A percentile compares a stretch with the other conserved stretches of the same genome.
Conservation (phyloP, 2,329 filamentous ascomycete species). For the Emergomyces pasteurianus region DNA sequence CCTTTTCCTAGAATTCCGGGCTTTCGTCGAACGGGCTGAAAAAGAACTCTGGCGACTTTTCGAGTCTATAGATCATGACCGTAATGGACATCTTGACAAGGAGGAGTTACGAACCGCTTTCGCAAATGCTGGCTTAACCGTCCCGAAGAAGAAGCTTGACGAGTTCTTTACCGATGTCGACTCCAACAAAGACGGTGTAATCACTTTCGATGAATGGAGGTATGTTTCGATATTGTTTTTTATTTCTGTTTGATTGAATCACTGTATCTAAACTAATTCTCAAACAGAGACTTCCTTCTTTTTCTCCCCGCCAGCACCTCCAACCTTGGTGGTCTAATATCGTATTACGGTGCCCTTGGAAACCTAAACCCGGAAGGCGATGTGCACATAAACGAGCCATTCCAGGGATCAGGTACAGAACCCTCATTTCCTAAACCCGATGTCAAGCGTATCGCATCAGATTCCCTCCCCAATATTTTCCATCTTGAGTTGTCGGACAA, state of each 20-base stretch:
- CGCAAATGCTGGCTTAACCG: constrained; percentile 60
- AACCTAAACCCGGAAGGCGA: constrained; percentile 90
- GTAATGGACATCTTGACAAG: constrained; percentile 77
- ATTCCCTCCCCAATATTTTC: constrained; percentile 10
- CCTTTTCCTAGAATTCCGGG: constrained; percentile 59
- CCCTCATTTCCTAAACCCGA: constrained; percentile 28
- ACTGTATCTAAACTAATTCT: neutral
- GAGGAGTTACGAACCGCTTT: constrained; percentile 73
- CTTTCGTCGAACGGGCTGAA: constrained; percentile 80
- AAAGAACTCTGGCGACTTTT: constrained; percentile 72
- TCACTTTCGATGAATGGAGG: constrained; percentile 95
- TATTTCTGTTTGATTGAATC: neutral
- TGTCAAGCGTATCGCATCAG: constrained; percentile 10
- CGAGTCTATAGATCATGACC: constrained; percentile 70
- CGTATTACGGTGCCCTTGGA: constrained; percentile 82
- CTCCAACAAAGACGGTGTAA: constrained; percentile 71
- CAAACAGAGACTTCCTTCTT: constrained; percentile 71
- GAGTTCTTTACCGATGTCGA: constrained; percentile 87
- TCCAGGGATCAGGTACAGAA: constrained; percentile 81
- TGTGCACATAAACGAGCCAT: constrained; percentile 79
- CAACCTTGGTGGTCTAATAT: constrained; percentile 69
- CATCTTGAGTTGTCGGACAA: constrained; percentile 7
- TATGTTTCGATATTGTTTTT: constrained; percentile 39
- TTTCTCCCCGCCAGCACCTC: constrained; percentile 59
- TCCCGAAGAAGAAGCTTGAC: constrained; percentile 65